Evolutionary conservation across 805 yeast species (phyloP).

Genomic region (Starmerella floricola): DNA sequence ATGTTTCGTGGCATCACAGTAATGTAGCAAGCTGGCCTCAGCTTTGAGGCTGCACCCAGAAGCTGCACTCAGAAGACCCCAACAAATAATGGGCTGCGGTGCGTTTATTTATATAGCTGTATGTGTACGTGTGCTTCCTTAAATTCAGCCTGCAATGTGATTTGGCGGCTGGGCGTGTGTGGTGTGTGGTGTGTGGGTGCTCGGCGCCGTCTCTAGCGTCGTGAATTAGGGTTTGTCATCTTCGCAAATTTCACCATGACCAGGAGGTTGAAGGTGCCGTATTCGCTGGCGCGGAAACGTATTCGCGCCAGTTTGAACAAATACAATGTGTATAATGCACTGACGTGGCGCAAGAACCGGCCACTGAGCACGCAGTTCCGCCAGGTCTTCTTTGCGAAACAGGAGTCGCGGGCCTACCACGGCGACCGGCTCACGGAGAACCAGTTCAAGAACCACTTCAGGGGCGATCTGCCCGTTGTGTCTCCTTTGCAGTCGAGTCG

Average conservation of each 20-base stretch:
- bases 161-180: no score
- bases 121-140: no score
- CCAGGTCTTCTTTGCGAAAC: constrained; percentile 84
- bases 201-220: no score
- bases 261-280: constrained; percentile 25
- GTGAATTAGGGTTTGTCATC: constrained; percentile 10
- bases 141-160: no score
- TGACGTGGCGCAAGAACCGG: constrained; percentile 44
- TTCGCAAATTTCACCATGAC: constrained; percentile 21
- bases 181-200: no score
- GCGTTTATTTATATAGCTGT: no score
- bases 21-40: no score
- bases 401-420: constrained; percentile 87
- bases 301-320: constrained; percentile 86
- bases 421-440: constrained; percentile 86
- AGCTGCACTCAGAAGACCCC: no score
- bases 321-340: constrained; percentile 78
- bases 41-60: no score
- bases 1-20: no score
- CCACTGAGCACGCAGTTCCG: constrained; percentile 54
- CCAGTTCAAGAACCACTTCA: constrained; percentile 62
- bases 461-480: constrained; percentile 62
- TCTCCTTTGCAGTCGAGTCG: constrained; percentile 56
- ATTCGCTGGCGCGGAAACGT: constrained; percentile 29
- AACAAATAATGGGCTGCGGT: no score